Base-by-base conservation (phyloP, 2,329 filamentous ascomycete genomes). In the Trichoderma endophyticum region DNA sequence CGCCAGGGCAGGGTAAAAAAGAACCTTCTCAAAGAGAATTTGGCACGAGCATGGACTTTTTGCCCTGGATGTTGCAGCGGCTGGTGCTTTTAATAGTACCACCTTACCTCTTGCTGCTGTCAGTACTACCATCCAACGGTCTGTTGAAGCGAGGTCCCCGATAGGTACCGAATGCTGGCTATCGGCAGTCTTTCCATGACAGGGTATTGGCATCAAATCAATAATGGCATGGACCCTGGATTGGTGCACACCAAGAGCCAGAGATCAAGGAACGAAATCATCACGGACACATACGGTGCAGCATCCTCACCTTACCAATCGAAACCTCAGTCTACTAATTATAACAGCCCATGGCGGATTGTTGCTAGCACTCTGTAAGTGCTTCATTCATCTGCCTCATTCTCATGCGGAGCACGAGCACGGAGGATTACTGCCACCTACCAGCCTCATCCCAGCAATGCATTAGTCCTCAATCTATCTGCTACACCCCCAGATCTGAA, bases 1-100 rank as follows among this genome's bases (percentile, higher is more conserved):
- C n/a, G 34, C n/a, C 66, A 24, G 56, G 66, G 56, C 66, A 62
- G 66, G 56, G 56, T 54, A 54, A 36, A 56, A 66, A 51, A 69
- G 56, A 62, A 36, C 26, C 28, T 54, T 28, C 56, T 54, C 21
- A 62, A 51, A 61, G 14, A 34, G 57, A 26, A 60, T 8, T 43
- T 48, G 26, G 26, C n/a, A n/a, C 34, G 28, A 61, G 54, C 21
- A 6, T 48, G 24, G 4, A 43, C 21, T 43, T 12, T 57, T 32
- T 43, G 61, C 61, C 62, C 14, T 51, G 63, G 30, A 66, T 56
- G 21, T 8, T 39, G 14, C 48, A 66, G 21, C 48, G 15, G 21
- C 63, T n/a, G 30, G 21, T 66, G 63, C 63, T 36, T 56, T 56
- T 56, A 26, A 36, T 63, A 48, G 61, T 36, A 63, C 48, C 21